Conservation (phyloP, 164 flowering plant genomes). For the Houttuynia cordata region DNA sequence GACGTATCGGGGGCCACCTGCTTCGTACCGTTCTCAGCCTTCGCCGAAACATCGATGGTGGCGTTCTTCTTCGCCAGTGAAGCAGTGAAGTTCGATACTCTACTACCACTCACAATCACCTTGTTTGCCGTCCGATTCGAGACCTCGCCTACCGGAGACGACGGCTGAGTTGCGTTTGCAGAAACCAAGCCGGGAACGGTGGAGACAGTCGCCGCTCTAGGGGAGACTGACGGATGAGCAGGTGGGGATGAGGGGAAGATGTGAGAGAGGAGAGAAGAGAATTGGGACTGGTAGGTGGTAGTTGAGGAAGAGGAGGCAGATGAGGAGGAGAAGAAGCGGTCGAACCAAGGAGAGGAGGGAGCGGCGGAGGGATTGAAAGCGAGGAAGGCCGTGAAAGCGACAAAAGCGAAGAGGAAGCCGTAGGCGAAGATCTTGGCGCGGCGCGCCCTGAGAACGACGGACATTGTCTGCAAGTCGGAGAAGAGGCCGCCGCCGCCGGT, state of each 20-base stretch:
- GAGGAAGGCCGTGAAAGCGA: constrained; percentile 48
- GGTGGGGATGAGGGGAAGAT: constrained; percentile 42
- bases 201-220: not conserved
- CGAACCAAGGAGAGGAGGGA: constrained; percentile 47
- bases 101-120: not conserved
- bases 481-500: constrained; percentile 2
- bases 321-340: constrained; percentile 28
- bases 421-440: constrained; percentile 41
- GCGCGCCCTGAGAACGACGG: constrained; percentile 27
- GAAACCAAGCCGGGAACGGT: not conserved
- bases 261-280: constrained; percentile 40
- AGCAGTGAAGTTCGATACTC: constrained; percentile 28
- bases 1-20: not conserved
- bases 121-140: too few relatives aligned
- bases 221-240: not conserved
- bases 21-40: not conserved
- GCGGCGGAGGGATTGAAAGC: constrained; percentile 49
- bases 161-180: not conserved
- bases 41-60: not conserved
- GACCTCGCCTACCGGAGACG: not conserved
- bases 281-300: constrained; percentile 28
- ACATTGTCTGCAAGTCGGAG: constrained; percentile 33
- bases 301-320: constrained; percentile 2
- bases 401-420: constrained; percentile 44
- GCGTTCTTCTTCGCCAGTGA: constrained; percentile 15